phyloP scores from a whole-genome alignment of 1,139 yeast genomes.

The Kluyveromyces marxianus region DNA sequence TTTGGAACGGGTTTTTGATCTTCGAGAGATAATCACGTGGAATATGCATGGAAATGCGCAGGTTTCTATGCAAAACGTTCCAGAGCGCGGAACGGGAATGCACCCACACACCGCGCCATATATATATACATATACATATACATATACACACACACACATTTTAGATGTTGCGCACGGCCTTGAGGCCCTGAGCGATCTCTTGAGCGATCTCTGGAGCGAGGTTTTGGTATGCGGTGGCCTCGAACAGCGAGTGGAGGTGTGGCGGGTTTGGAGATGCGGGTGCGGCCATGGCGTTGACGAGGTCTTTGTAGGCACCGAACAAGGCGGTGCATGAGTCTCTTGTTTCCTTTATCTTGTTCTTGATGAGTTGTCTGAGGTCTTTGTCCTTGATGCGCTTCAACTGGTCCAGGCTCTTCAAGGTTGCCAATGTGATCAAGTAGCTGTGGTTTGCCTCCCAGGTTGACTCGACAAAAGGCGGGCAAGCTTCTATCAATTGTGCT shows the following conservation, averaged over 20 bases:
- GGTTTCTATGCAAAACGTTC: too few species aligned
- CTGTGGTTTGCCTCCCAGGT: conserved; percentile 21
- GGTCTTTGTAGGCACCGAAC: conserved; percentile 9
- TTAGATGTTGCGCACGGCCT: conserved; percentile 2
- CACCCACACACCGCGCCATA: too few species aligned
- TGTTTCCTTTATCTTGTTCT: conserved; percentile 12
- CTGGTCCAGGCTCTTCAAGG: conserved; percentile 30
- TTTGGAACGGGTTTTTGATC: too few species aligned
- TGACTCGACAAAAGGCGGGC: conserved; percentile 4
- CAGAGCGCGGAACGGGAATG: too few species aligned
- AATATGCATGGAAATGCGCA: too few species aligned
- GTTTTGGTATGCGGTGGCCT: background rate
- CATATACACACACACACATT: background rate
- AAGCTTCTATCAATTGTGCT: conserved; percentile 4
- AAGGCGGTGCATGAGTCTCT: conserved; percentile 20
- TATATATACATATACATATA: too few species aligned
- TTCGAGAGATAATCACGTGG: too few species aligned
- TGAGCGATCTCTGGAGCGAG: background rate
- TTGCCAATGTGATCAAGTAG: conserved; percentile 22
- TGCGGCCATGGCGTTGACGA: background rate
- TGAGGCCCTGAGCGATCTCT: background rate
- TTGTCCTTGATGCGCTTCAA: conserved; percentile 25
- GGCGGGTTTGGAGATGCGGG: too few species aligned
- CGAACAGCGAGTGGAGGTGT: background rate
- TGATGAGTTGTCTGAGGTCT: conserved; percentile 14